A percentile compares a stretch with the other conserved stretches of the same genome.
These are phyloP conservation scores for Collariella sp. DNA, from an alignment of 495 filamentous ascomycete species.

Conservation along the genomic window DNA sequence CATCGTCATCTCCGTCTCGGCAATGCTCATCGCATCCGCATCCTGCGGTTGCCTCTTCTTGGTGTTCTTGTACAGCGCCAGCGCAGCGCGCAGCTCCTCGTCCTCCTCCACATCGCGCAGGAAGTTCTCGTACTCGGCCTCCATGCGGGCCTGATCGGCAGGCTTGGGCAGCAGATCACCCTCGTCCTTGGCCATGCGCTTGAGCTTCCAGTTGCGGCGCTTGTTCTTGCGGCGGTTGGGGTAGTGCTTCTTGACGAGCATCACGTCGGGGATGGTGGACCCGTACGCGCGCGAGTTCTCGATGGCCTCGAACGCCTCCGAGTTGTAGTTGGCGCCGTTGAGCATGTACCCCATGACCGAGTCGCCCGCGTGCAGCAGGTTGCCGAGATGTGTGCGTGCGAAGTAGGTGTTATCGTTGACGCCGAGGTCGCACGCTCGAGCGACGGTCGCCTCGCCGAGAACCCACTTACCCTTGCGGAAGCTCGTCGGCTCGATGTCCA, in stretches of 20 bases:
- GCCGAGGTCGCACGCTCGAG: slow-evolving; percentile 81
- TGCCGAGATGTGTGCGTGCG: slow-evolving; percentile 80
- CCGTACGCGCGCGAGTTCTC: slow-evolving; percentile 60
- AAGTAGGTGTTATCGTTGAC: slow-evolving; percentile 79
- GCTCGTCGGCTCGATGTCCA: slow-evolving; percentile 84
- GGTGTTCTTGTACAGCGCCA: slow-evolving; percentile 74
- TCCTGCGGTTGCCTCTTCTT: slow-evolving; percentile 31
- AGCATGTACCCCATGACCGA: slow-evolving; percentile 87
- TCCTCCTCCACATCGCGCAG: slow-evolving; percentile 95
- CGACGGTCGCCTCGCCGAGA: slow-evolving; percentile 79
- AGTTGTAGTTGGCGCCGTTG: slow-evolving; percentile 85
- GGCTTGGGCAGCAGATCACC: slow-evolving; percentile 69
- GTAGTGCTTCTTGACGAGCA: slow-evolving; percentile 95
- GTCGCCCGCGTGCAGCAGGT: slow-evolving; percentile 80
- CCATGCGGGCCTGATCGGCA: slow-evolving; percentile 72
- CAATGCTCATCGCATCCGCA: slow-evolving; percentile 49
- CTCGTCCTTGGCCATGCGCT: slow-evolving; percentile 85
- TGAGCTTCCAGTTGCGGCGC: slow-evolving; percentile 81
- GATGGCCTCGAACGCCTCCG: slow-evolving; percentile 67
- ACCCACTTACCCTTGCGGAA: slow-evolving; percentile 69
- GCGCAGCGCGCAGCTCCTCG: slow-evolving; percentile 68
- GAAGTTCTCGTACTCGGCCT: slow-evolving; percentile 94
- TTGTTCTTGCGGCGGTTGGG: slow-evolving; percentile 74
- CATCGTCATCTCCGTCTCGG: slow-evolving; percentile 57
- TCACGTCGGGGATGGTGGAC: slow-evolving; percentile 76